Evolutionary conservation across 169 alveolate species (phyloP).

Genomic region (Plasmodium inui): DNA sequence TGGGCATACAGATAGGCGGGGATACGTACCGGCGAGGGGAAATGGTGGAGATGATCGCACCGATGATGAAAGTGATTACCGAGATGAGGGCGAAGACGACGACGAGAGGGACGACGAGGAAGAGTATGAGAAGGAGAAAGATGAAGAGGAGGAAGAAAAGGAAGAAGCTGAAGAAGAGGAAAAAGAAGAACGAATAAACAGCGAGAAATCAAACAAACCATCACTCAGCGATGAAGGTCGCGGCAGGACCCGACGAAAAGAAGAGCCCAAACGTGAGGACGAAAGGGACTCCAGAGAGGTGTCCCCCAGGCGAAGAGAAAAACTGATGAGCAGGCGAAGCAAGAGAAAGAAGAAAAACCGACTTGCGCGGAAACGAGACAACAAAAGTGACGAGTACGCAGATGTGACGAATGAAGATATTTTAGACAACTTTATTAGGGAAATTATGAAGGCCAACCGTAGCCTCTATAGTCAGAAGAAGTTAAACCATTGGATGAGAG

Average conservation of each 20-base stretch:
- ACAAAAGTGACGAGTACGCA: neutral
- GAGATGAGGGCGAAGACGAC: slow-evolving; percentile 31
- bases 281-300: neutral
- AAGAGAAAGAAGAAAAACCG: slow-evolving; percentile 19
- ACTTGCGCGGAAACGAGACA: neutral
- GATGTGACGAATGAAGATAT: neutral
- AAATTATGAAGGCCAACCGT: neutral
- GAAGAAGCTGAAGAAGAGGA: neutral
- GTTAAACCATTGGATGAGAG: neutral
- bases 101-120: slow-evolving; percentile 59
- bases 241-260: neutral
- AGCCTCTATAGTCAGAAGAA: neutral
- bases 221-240: neutral
- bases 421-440: slow-evolving; percentile 18
- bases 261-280: neutral
- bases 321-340: neutral
- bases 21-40: neutral
- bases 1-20: neutral
- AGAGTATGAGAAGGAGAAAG: neutral
- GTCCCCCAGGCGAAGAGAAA: neutral
- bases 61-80: slow-evolving; percentile 21
- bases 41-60: slow-evolving; percentile 16
- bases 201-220: neutral
- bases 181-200: slow-evolving; percentile 4
- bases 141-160: slow-evolving; percentile 9